Evolutionary conservation across 345 rosid genomes (phyloP).

Genomic region (Syzygium aqueum): DNA sequence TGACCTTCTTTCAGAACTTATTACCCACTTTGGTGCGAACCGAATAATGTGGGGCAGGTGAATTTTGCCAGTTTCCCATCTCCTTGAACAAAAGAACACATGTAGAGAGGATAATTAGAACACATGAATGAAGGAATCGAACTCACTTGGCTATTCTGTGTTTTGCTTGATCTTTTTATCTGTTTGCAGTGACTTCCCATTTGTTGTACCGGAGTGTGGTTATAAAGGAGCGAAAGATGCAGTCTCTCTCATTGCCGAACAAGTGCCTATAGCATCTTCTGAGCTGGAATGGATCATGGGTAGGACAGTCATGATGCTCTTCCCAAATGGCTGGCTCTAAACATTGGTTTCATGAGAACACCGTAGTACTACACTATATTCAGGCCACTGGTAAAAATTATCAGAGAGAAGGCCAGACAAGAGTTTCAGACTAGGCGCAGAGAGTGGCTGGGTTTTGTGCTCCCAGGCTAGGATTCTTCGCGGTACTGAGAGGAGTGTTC

Average conservation of each 20-base stretch:
- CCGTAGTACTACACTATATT: not conserved
- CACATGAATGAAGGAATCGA: not conserved
- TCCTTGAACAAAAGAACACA: not conserved
- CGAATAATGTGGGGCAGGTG: conserved; percentile 97
- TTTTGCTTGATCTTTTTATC: not conserved
- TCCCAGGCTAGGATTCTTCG: not conserved
- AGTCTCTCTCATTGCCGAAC: conserved; percentile 27
- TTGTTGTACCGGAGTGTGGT: conserved; percentile 76
- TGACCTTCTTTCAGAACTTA: conserved; percentile 43
- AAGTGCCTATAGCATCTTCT: conserved; percentile 47
- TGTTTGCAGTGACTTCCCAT: conserved; percentile 77
- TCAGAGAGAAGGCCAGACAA: not conserved
- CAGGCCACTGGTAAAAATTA: not conserved
- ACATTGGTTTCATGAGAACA: conserved; percentile 4
- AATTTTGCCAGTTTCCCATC: not conserved
- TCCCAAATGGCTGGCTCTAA: conserved; percentile 46
- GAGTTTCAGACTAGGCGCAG: not conserved
- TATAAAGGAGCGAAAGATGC: conserved; percentile 73
- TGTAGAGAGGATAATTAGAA: not conserved
- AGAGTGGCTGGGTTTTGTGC: not conserved
- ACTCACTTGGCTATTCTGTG: not conserved
- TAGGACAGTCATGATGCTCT: conserved; percentile 53
- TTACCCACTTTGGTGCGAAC: conserved; percentile 58
- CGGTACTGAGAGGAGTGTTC: not conserved
- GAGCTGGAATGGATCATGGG: conserved; percentile 73